These are phyloP conservation scores for Lachancea waltii DNA, from an alignment of 805 yeast genomes.

Conservation along the genomic window DNA sequence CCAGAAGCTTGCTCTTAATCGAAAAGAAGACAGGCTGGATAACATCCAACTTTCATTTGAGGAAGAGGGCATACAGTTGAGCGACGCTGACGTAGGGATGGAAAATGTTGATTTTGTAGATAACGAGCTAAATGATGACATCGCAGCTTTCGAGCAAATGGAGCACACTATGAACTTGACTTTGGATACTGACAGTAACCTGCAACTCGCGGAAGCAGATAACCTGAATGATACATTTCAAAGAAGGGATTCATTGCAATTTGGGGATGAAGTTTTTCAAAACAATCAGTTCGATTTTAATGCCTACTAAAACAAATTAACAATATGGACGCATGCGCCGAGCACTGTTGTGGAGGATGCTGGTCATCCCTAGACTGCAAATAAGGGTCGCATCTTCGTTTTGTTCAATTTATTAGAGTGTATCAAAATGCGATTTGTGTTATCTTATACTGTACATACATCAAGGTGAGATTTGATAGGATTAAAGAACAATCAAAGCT, in stretches of 20 bases:
- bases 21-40: constrained; percentile 29
- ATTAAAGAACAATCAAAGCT: no score
- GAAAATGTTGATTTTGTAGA: constrained; percentile 9
- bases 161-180: constrained; percentile 2
- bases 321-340: background rate
- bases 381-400: no score
- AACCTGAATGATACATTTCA: constrained; percentile 30
- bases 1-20: constrained; percentile 35
- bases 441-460: constrained; percentile 12
- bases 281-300: constrained; percentile 2
- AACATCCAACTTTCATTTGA: constrained; percentile 29
- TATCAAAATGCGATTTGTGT: no score
- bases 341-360: background rate
- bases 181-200: constrained; percentile 1
- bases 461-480: no score
- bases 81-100: constrained; percentile 2
- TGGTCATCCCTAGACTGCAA: constrained; percentile 3
- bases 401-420: no score
- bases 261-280: constrained; percentile 10
- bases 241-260: constrained; percentile 30
- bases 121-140: constrained; percentile 9
- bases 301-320: background rate
- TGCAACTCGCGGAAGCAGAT: constrained; percentile 26
- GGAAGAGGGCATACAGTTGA: constrained; percentile 10
- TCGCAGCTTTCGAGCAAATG: constrained; percentile 2